Evolutionary conservation across 768 basidiomycete genomes (phyloP).

Genomic region (Rhodotorula toruloides): DNA sequence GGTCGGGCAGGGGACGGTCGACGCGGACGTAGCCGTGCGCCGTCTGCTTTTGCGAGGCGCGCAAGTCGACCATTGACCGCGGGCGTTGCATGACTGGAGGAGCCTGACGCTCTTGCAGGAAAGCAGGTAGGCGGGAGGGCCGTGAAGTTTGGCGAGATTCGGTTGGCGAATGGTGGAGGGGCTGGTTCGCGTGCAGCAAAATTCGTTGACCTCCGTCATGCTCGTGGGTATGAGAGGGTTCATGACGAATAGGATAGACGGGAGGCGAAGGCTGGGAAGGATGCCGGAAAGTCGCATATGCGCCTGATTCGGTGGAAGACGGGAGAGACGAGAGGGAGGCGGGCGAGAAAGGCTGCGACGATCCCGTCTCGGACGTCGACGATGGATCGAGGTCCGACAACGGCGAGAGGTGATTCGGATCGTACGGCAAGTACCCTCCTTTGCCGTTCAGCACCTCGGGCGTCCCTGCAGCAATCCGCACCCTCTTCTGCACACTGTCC

Average conservation of each 20-base stretch:
- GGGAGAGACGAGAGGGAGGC: slow-evolving; percentile 33
- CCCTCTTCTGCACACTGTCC: slow-evolving; percentile 1
- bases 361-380: slow-evolving; percentile 14
- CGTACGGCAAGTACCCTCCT: slow-evolving; percentile 19
- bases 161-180: not conserved
- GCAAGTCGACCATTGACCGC: slow-evolving; percentile 40
- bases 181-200: slow-evolving; percentile 2
- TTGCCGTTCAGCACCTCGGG: slow-evolving; percentile 19
- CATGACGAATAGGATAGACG: not conserved
- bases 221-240: not conserved
- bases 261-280: not conserved
- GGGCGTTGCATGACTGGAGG: slow-evolving; percentile 26
- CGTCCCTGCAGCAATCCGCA: slow-evolving; percentile 25
- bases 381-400: slow-evolving; percentile 23
- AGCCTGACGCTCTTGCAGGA: slow-evolving; percentile 25
- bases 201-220: too few relatives aligned
- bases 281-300: slow-evolving; percentile 15
- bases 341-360: slow-evolving; percentile 32
- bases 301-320: slow-evolving; percentile 29
- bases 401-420: slow-evolving; percentile 26
- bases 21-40: too few relatives aligned
- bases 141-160: not conserved
- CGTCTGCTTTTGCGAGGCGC: too few relatives aligned
- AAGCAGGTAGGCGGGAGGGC: slow-evolving; percentile 32
- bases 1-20: too few relatives aligned